Evolutionary conservation across 108 stramenopile genomes (phyloP), one percentile per base, ranked within the genome.

Genomic region (Pseudonitzschia multiseries): DNA sequence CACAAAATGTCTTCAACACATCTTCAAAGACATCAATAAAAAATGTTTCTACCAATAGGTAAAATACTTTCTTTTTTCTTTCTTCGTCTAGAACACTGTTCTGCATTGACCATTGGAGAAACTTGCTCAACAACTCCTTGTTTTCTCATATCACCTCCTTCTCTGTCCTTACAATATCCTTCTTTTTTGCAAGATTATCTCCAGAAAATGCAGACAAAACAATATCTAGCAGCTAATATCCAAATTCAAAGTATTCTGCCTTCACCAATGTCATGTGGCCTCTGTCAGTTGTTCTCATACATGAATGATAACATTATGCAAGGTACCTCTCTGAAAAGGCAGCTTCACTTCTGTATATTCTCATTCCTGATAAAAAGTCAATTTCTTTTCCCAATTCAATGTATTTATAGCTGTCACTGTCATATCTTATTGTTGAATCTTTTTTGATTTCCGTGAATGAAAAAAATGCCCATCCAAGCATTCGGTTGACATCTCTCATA

Each of bases 301-400:
- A 22, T n/a, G 20, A n/a, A 53, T 53, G 5, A 22, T 53, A 53
- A 8, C 8, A 53, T 4, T 53, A 6, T 53, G 2, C 8, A n/a
- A 53, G 22, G 22, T 53, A 53, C 2, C 3, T n/a, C 2, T 53
- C 52, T 4, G 21, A 22, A 2, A 53, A 8, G 8, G 52, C 52
- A 6, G 52, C 52, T 53, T 53, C 52, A 53, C 52, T 53, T 22
- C 8, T 53, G 52, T 53, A 53, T 8, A 53, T 53, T 53, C 52
- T 53, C 52, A 53, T 53, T 53, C 4, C 52, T 53, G 52, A 53
- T 4, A 53, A 22, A 8, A 53, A 53, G 5, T 53, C 52, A 53
- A 53, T 53, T 3, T 53, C 52, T 53, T 8, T 53, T 22, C 4
- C 22, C 52, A 53, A 8, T 3, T 8, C 8, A 4, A 22, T 22